Conservation (phyloP, 2,329 filamentous ascomycete species). For the Claviceps sorghi region DNA sequence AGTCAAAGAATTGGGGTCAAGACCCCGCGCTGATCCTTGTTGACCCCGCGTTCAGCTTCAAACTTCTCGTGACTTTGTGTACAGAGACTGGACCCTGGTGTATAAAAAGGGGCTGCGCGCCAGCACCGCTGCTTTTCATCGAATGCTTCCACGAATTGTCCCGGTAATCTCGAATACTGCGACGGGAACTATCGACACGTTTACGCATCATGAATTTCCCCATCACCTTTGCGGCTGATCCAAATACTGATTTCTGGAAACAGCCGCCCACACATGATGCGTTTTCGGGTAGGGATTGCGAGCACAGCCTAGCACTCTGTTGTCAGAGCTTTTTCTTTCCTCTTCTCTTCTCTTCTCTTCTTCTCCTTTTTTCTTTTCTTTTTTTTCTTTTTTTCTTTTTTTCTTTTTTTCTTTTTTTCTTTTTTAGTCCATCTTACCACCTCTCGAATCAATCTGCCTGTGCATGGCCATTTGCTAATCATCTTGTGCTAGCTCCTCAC, state of each 20-base stretch:
- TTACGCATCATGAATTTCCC: conserved; percentile 1
- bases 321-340: too few species aligned
- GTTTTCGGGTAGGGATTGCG: conserved; percentile 39
- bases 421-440: too few species aligned
- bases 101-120: not conserved
- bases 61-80: too few species aligned
- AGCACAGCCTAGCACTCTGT: not conserved
- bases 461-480: not conserved
- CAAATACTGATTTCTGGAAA: conserved; percentile 63
- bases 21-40: too few species aligned
- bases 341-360: too few species aligned
- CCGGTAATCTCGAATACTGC: not conserved
- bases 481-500: conserved; percentile 15
- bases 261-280: conserved; percentile 51
- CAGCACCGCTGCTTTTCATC: not conserved
- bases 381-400: too few species aligned
- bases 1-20: too few species aligned
- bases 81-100: not conserved
- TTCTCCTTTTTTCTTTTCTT: too few species aligned
- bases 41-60: too few species aligned
- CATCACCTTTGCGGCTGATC: conserved; percentile 40
- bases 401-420: too few species aligned
- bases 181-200: not conserved
- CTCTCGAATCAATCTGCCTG: too few species aligned
- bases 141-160: too few species aligned